Conservation (phyloP, 192 early-diverging fungal species). For the Kappamyces sp. region DNA sequence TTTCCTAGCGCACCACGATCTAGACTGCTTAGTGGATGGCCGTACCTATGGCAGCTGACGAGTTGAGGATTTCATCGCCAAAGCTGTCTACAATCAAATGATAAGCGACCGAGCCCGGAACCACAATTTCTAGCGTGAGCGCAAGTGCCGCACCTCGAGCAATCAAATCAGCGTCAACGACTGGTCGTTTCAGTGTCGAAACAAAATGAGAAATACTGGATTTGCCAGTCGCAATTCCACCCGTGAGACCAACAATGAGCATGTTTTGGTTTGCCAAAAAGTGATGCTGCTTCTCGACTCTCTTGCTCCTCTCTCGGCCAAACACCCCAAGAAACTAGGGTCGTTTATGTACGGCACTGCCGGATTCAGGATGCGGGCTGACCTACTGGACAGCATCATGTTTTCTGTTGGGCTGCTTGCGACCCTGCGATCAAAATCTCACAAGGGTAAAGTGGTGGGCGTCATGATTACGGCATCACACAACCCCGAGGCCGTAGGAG, state of each 20-base stretch:
- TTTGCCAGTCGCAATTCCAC: conserved; percentile 89
- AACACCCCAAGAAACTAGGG: conserved; percentile 65
- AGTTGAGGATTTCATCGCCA: conserved; percentile 37
- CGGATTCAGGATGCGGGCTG: conserved; percentile 90
- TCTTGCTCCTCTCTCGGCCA: conserved; percentile 9
- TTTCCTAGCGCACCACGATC: conserved; percentile 65
- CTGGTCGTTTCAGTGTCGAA: conserved; percentile 41
- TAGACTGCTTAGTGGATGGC: conserved; percentile 46
- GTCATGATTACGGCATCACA: conserved; percentile 99
- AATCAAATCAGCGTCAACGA: conserved; percentile 89
- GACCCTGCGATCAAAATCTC: conserved; percentile 81
- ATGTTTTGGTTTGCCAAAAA: conserved; percentile 36
- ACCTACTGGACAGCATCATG: conserved; percentile 84
- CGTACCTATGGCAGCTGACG: neutral
- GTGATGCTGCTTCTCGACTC: neutral
- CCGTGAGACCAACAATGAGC: conserved; percentile 89
- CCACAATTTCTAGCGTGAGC: conserved; percentile 53
- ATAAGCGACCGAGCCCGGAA: conserved; percentile 68
- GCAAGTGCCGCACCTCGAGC: conserved; percentile 42
- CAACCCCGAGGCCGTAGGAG: conserved; percentile 76
- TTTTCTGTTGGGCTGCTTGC: conserved; percentile 90
- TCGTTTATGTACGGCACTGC: conserved; percentile 91
- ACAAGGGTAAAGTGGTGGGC: conserved; percentile 79
- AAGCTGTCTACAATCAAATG: conserved; percentile 68
- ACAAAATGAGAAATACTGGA: conserved; percentile 74